Evolutionary conservation across 2,329 filamentous ascomycete species (phyloP), one percentile per base, ranked within the genome.

Genomic region (Cryphonectria naterciae): DNA sequence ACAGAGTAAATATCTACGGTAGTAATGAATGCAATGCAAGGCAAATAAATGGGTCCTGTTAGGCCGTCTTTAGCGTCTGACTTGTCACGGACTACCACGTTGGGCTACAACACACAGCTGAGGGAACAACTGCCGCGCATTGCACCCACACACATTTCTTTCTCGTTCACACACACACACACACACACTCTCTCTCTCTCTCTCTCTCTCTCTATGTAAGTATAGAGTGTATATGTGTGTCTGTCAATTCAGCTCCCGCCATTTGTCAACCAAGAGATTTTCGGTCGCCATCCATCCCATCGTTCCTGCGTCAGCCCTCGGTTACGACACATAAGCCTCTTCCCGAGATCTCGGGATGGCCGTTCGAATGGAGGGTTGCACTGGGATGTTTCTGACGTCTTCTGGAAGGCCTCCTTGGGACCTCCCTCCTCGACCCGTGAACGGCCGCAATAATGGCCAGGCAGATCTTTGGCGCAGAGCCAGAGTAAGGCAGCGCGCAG

Each of bases 341-440:
- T 46, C 37, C 61, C 61, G 61, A 43, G 61, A 46, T 64, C 61
- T 64, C 61, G 61, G 37, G 61, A 15, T 43, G 11, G 37, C 61
- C 61, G 61, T 15, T 62, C 5, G 54, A 19, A 37, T 32, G 41
- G 61, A 64, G 61, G 61, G 61, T 64, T 43, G 61, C 61, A 64
- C 37, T 11, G 4, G 25, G 37, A 39, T 19, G 37, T n/a, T 37
- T 43, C 19, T 64, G 39, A 64, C 61, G 37, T 64, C 37, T 64
- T 64, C 61, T 64, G 61, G 61, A 64, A 64, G 25, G 35, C 54
- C 54, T 8, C 28, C 8, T 7, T 22, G 54, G 4, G 54, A 32
- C 25, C 25, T 58, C 15, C 54, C 28, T 35, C 54, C 22, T 19
- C 22, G 46, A 11, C 46, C 10, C 46, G 32, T 32, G 46, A 19